Conservation (phyloP, 352 stramenopile species). For the Phytophthora sojae region DNA sequence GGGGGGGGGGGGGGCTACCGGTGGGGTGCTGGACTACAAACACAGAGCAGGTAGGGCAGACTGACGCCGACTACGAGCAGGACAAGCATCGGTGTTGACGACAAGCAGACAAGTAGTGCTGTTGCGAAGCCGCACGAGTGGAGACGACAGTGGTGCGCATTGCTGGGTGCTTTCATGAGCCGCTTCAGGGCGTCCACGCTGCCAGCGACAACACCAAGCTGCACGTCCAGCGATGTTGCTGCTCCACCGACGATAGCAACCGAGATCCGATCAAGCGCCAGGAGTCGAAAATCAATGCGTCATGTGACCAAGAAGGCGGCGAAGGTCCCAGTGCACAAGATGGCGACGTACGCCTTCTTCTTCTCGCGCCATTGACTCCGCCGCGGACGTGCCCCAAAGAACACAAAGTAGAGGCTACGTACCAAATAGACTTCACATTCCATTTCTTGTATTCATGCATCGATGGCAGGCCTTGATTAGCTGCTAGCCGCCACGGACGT, state of each 20-base stretch:
- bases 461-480: background rate
- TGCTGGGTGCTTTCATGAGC: background rate
- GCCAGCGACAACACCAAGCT: background rate
- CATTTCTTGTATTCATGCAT: background rate
- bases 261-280: background rate
- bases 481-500: slow-evolving; percentile 2
- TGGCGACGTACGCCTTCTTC: slow-evolving; percentile 16
- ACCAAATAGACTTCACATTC: slow-evolving; percentile 2
- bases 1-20: no score
- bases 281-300: background rate
- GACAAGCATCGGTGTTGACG: background rate
- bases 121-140: background rate
- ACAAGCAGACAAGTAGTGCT: slow-evolving; percentile 3
- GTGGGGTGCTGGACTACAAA: background rate
- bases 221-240: background rate
- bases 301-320: background rate
- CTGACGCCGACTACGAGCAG: background rate
- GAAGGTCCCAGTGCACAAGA: slow-evolving; percentile 4
- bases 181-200: background rate
- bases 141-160: background rate
- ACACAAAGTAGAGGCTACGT: background rate
- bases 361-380: slow-evolving; percentile 14
- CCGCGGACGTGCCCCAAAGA: background rate
- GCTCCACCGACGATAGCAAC: background rate
- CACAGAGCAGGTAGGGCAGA: background rate